A percentile compares a stretch with the other conserved stretches of the same genome.
phyloP scores from a whole-genome alignment of 306 rosid genomes.

The Vigna radiata region DNA sequence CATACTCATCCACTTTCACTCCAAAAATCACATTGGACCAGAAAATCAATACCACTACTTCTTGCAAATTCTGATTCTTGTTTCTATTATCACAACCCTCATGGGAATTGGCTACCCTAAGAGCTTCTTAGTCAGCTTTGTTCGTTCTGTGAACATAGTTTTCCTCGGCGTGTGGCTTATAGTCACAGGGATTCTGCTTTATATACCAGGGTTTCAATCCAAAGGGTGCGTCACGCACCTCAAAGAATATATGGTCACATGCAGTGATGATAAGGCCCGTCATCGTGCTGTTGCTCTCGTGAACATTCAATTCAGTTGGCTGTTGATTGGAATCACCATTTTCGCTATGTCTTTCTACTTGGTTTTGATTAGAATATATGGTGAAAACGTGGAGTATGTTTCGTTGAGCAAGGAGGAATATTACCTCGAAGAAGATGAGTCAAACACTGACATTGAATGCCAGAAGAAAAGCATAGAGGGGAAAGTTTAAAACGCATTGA shows the following conservation, averaged over 20 bases:
- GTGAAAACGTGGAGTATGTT: conserved; percentile 53
- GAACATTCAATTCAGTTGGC: conserved; percentile 75
- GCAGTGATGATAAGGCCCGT: conserved; percentile 56
- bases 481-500: background rate
- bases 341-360: conserved; percentile 59
- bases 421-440: conserved; percentile 40
- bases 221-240: conserved; percentile 68
- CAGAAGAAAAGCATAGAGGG: conserved; percentile 38
- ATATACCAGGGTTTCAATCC: conserved; percentile 58
- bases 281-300: conserved; percentile 69
- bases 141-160: conserved; percentile 60
- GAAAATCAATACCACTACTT: conserved; percentile 86
- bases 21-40: conserved; percentile 69
- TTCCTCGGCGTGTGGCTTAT: conserved; percentile 87
- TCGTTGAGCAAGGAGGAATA: conserved; percentile 45
- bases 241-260: conserved; percentile 54
- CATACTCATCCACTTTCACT: conserved; percentile 73
- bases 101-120: conserved; percentile 60
- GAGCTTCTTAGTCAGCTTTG: conserved; percentile 71
- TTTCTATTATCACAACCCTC: conserved; percentile 58
- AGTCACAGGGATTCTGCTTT: conserved; percentile 70
- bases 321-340: conserved; percentile 52
- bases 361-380: conserved; percentile 50
- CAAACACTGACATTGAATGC: conserved; percentile 27
- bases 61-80: conserved; percentile 54